Conservation (phyloP, 495 filamentous ascomycete species). For the Lepidopterella palustris region DNA sequence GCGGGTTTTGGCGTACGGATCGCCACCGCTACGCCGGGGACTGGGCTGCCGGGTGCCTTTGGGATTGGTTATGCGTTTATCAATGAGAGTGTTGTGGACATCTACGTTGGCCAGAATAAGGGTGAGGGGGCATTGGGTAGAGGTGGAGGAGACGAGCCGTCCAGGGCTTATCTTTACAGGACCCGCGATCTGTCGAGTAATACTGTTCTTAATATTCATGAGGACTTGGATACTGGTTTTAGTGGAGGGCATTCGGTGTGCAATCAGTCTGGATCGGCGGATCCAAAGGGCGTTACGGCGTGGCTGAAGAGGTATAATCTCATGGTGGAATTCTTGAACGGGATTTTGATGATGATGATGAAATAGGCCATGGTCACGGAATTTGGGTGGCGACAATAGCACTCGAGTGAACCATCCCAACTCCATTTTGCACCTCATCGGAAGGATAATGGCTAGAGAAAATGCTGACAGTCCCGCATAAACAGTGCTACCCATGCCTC, state of each 20-base stretch:
- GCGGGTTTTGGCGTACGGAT: slow-evolving; percentile 50
- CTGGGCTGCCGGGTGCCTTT: slow-evolving; percentile 46
- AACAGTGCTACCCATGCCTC: slow-evolving; percentile 41
- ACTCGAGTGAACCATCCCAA: slow-evolving; percentile 19
- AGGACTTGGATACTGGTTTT: slow-evolving; percentile 48
- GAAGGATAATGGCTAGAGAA: not conserved
- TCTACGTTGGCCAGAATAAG: slow-evolving; percentile 44
- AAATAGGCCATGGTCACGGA: slow-evolving; percentile 46
- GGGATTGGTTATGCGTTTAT: slow-evolving; percentile 50
- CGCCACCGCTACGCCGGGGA: slow-evolving; percentile 34
- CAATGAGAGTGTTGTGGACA: slow-evolving; percentile 41
- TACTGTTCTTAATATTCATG: slow-evolving; percentile 48
- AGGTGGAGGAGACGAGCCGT: slow-evolving; percentile 5
- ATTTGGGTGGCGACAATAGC: slow-evolving; percentile 46
- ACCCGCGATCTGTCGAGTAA: slow-evolving; percentile 45
- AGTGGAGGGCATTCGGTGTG: slow-evolving; percentile 40
- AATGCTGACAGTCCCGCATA: not conserved
- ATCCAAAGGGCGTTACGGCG: slow-evolving; percentile 41
- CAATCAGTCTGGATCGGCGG: slow-evolving; percentile 35
- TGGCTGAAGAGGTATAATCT: slow-evolving; percentile 46
- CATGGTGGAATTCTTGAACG: slow-evolving; percentile 27
- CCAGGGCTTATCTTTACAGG: slow-evolving; percentile 36
- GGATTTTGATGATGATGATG: not conserved
- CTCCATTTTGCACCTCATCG: not conserved
- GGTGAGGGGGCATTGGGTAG: slow-evolving; percentile 17